Base-by-base conservation (phyloP, 139 green algal genomes). In the Pseudopediastrum boryanum region DNA sequence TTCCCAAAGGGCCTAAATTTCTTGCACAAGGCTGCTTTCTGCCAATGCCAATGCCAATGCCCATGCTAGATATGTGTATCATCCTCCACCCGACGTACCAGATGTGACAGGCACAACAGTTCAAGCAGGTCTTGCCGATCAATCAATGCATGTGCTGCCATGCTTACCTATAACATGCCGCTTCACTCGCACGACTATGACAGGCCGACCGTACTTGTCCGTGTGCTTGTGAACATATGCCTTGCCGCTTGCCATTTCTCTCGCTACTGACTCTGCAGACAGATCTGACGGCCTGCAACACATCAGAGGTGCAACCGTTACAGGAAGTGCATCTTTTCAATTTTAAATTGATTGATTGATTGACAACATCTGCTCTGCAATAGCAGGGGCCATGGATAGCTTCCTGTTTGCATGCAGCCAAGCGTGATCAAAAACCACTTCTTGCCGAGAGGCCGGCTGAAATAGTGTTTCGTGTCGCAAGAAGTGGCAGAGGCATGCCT, bases 211-310 rank as follows among this genome's bases (percentile, higher is more conserved):
- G n/a, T 89, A 85, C 29, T 85, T 70, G 85, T 99, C 95, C 0
- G 56, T 41, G 10, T 90, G 63, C 0, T 77, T 76, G 80, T 97
- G 90, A n/a, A 98, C 75, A 71, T 92, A 94, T 1, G 90, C 93
- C 77, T 98, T 98, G 59, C 95, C 94, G 21, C 89, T 95, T 29
- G 85, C 87, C 21, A 86, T 75, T 85, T 98, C 91, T 1, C 46
- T 42, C 1, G 81, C 84, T 3, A 96, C 84, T 33, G 74, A 51
- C 3, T 84, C 81, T 2, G 76, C 50, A 0, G 83, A 90, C 1
- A 94, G 70, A 9, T 51, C 27, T 35, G 92, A 83, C 4, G 87
- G 85, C 81, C 91, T 93, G 82, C 71, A 58, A 8, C 4, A 29
- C 16, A 76, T 43, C 29, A 33, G 8, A 67, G 31, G 50, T 52